These are phyloP conservation scores for Aspergillus latus DNA, from an alignment of 2,329 filamentous ascomycete genomes.

Conservation along the genomic window DNA sequence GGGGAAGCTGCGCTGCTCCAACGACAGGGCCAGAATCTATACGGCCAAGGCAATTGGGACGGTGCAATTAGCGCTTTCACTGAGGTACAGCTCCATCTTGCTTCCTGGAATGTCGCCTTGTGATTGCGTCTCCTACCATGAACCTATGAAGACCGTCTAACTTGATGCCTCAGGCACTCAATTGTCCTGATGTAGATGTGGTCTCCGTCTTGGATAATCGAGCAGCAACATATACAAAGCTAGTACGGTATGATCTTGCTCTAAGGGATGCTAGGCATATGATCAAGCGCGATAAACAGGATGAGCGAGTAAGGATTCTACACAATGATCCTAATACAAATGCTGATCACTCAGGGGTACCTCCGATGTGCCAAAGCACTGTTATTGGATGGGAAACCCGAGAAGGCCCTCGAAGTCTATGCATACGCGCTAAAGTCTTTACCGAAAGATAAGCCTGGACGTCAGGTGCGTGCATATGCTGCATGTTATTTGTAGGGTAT, in stretches of 20 bases:
- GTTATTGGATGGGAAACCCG: constrained; percentile 48
- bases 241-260: constrained; percentile 51
- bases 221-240: constrained; percentile 56
- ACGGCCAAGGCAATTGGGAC: constrained; percentile 44
- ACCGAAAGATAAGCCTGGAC: constrained; percentile 38
- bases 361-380: constrained; percentile 54
- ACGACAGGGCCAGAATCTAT: constrained; percentile 44
- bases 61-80: constrained; percentile 46
- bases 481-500: constrained; percentile 1
- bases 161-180: constrained; percentile 37
- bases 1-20: constrained; percentile 30
- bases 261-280: constrained; percentile 59
- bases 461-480: constrained; percentile 25
- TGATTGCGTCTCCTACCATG: constrained; percentile 1
- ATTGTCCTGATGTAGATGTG: constrained; percentile 31
- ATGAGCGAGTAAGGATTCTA: constrained; percentile 46
- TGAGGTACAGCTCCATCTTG: constrained; percentile 31
- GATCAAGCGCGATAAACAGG: constrained; percentile 52
- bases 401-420: constrained; percentile 58
- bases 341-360: constrained; percentile 48
- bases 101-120: constrained; percentile 14
- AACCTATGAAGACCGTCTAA: not conserved
- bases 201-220: constrained; percentile 55
- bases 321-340: not conserved
- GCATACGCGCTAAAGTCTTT: constrained; percentile 58